Percentiles rank a stretch among this genome's conserved stretches.
phyloP scores from a whole-genome alignment of 495 filamentous ascomycete species.

The Corynascus novoguineensis region DNA sequence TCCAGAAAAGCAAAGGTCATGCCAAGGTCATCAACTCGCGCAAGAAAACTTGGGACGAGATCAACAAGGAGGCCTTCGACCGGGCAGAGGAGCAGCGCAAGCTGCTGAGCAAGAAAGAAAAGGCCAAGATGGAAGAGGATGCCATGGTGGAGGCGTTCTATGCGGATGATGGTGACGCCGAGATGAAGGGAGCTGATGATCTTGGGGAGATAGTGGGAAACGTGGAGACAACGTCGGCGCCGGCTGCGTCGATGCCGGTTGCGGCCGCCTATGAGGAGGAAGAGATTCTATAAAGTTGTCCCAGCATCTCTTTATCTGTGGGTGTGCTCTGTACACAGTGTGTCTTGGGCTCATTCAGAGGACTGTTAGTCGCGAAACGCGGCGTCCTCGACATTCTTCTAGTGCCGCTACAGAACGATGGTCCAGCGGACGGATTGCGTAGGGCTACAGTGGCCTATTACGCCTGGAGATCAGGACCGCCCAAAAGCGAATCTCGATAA shows the following conservation, averaged over 20 bases:
- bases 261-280: constrained; percentile 16
- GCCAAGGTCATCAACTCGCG: constrained; percentile 55
- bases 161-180: constrained; percentile 23
- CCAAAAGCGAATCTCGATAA: too few relatives aligned
- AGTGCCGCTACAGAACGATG: not conserved
- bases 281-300: constrained; percentile 19
- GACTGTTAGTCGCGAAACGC: not conserved
- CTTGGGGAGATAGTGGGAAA: not conserved
- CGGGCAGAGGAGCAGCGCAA: constrained; percentile 4
- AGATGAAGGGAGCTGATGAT: constrained; percentile 21
- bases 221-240: not conserved
- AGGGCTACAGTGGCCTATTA: too few relatives aligned
- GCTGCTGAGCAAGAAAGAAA: constrained; percentile 18
- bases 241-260: not conserved
- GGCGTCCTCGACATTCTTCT: not conserved
- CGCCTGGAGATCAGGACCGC: too few relatives aligned
- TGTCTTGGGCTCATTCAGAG: not conserved
- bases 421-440: too few relatives aligned
- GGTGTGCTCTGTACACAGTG: not conserved
- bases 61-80: constrained; percentile 43
- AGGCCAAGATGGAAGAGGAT: constrained; percentile 21
- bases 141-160: constrained; percentile 21
- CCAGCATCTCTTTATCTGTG: not conserved
- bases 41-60: constrained; percentile 53
- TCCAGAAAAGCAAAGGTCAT: constrained; percentile 57